A percentile compares a stretch with the other conserved stretches of the same genome.
Evolutionary conservation across 805 yeast genomes (phyloP).

Genomic region (Schizosaccharomyces cryophilus): DNA sequence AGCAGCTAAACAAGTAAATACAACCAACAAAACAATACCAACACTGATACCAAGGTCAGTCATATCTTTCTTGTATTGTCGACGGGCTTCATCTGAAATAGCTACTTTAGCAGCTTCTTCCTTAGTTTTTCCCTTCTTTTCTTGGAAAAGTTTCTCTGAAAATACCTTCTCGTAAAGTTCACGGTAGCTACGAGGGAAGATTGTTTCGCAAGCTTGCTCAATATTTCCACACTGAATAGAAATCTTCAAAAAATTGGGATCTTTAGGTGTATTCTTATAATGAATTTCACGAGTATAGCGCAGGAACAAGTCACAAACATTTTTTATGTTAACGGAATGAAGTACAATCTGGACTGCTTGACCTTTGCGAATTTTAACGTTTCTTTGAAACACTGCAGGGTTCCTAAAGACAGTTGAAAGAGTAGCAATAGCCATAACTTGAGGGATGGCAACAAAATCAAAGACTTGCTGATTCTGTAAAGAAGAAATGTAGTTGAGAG

Average conservation of each 20-base stretch:
- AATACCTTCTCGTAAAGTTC: slow-evolving; percentile 2
- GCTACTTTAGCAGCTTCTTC: neutral
- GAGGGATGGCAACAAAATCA: slow-evolving; percentile 92
- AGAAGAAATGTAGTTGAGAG: slow-evolving; percentile 46
- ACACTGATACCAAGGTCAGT: neutral
- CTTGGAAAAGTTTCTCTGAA: neutral
- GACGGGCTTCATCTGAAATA: neutral
- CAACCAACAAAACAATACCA: neutral
- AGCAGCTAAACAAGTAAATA: neutral
- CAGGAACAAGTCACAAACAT: slow-evolving; percentile 54
- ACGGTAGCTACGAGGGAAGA: slow-evolving; percentile 8
- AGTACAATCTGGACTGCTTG: slow-evolving; percentile 46
- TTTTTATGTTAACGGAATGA: slow-evolving; percentile 46
- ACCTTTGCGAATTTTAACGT: slow-evolving; percentile 80
- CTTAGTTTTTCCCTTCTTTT: neutral
- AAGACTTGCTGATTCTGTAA: slow-evolving; percentile 62
- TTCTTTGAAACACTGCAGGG: slow-evolving; percentile 37
- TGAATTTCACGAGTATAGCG: slow-evolving; percentile 53
- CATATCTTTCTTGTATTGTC: neutral
- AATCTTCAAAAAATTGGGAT: slow-evolving; percentile 64
- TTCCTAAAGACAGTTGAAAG: slow-evolving; percentile 67
- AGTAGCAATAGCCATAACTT: slow-evolving; percentile 96
- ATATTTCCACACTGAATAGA: slow-evolving; percentile 72
- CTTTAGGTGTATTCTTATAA: slow-evolving; percentile 50
- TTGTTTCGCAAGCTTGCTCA: slow-evolving; percentile 58